Percentiles rank a stretch among this genome's conserved stretches.
Conservation (phyloP, 257 asterid genomes). For the Hygrophila difformis region DNA sequence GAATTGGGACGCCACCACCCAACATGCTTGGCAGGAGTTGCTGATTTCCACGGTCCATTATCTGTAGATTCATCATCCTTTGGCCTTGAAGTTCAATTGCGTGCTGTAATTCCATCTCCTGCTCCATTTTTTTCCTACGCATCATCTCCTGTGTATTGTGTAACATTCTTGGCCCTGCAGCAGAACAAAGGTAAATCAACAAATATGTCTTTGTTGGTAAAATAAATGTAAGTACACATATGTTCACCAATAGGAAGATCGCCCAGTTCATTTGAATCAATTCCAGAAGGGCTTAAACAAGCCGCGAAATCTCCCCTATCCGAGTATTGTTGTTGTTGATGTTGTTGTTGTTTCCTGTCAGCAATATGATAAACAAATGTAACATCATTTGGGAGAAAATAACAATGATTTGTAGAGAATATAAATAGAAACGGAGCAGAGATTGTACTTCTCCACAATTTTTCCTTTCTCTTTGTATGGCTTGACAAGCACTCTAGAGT, state of each 20-base stretch:
- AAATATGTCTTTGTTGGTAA: no score
- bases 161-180: conserved; percentile 65
- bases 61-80: conserved; percentile 72
- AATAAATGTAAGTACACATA: no score
- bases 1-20: conserved; percentile 29
- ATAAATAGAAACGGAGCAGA: not conserved
- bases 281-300: conserved; percentile 61
- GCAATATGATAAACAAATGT: no score
- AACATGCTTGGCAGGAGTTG: conserved; percentile 40
- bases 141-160: conserved; percentile 63
- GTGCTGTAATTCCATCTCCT: conserved; percentile 67
- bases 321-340: conserved; percentile 41
- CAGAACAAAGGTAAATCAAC: no score
- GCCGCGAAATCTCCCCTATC: conserved; percentile 51
- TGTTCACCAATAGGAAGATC: conserved; percentile 75
- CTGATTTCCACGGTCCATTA: conserved; percentile 61
- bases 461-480: conserved; percentile 98
- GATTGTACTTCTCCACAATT: conserved; percentile 72
- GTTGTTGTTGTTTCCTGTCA: conserved; percentile 77
- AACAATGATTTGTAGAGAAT: no score
- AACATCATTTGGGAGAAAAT: conserved; percentile 13
- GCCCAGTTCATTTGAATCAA: conserved; percentile 58
- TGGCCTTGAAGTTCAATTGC: conserved; percentile 74
- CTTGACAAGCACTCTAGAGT: conserved; percentile 95
- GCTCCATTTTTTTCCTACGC: conserved; percentile 68